Conservation (phyloP, 108 stramenopile species). For the Skeletonema menzelii region DNA sequence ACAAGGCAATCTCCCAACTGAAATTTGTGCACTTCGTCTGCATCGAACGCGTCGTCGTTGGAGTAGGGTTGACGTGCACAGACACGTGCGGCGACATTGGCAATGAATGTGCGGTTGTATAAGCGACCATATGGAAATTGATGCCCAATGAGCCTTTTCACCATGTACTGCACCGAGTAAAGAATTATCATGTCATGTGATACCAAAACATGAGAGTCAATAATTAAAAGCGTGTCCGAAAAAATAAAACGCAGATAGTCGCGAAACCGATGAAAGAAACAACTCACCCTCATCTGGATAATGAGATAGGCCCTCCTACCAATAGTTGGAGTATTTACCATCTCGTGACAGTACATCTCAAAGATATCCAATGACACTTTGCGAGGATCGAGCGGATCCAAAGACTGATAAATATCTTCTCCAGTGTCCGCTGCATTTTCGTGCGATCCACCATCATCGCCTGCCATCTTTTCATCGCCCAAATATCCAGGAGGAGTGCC, state of each 20-base stretch:
- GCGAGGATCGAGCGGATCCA: constrained; percentile 51
- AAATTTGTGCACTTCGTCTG: neutral
- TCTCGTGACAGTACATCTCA: constrained; percentile 47
- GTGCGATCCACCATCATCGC: neutral
- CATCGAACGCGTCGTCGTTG: neutral
- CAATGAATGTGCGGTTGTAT: constrained; percentile 33
- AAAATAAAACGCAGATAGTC: neutral
- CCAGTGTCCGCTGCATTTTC: neutral
- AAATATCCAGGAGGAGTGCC: neutral
- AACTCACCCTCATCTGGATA: constrained; percentile 38
- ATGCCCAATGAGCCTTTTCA: constrained; percentile 28
- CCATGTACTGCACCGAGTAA: constrained; percentile 27
- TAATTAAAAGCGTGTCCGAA: neutral
- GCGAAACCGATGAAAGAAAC: neutral
- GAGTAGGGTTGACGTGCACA: constrained; percentile 38
- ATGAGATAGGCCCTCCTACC: constrained; percentile 39
- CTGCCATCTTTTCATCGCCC: neutral
- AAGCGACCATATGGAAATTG: constrained; percentile 43
- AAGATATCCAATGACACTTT: constrained; percentile 40
- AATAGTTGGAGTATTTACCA: constrained; percentile 20
- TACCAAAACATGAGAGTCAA: neutral
- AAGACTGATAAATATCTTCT: constrained; percentile 6
- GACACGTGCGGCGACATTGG: constrained; percentile 30
- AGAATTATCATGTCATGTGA: neutral
- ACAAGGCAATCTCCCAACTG: constrained; percentile 14